phyloP scores from a whole-genome alignment of 768 basidiomycete genomes.

The Mycena rebaudengoi region DNA sequence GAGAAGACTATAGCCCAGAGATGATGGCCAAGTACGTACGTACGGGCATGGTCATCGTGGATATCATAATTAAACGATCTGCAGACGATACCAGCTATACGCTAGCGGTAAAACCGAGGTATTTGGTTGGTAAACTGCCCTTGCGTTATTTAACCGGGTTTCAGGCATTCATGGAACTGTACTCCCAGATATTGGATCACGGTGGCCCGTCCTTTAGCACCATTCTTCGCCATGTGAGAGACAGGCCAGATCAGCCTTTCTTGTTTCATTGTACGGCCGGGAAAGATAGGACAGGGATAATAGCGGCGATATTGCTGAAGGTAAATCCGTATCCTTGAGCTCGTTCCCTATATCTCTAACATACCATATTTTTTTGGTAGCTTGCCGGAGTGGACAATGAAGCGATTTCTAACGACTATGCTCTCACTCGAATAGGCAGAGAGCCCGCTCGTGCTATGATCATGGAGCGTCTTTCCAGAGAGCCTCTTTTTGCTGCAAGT shows the following conservation, averaged over 20 bases:
- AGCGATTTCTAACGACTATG: slow-evolving; percentile 75
- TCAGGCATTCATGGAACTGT: slow-evolving; percentile 80
- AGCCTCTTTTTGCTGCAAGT: slow-evolving; percentile 78
- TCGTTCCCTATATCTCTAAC: neutral
- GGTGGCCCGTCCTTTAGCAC: slow-evolving; percentile 73
- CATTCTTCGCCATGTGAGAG: slow-evolving; percentile 78
- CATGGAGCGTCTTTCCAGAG: slow-evolving; percentile 70
- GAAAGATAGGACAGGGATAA: slow-evolving; percentile 83
- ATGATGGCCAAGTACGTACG: slow-evolving; percentile 83
- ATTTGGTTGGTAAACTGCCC: neutral
- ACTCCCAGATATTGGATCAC: slow-evolving; percentile 82
- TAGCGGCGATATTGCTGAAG: slow-evolving; percentile 77
- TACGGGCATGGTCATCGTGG: slow-evolving; percentile 32
- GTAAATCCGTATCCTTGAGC: slow-evolving; percentile 43
- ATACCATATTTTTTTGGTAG: slow-evolving; percentile 43
- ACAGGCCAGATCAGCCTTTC: slow-evolving; percentile 69
- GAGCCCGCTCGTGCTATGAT: slow-evolving; percentile 80
- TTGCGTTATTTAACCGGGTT: neutral
- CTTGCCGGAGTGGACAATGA: slow-evolving; percentile 77
- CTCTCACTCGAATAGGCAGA: slow-evolving; percentile 79
- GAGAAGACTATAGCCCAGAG: slow-evolving; percentile 85
- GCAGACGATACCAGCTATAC: slow-evolving; percentile 75
- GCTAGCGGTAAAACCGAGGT: slow-evolving; percentile 85
- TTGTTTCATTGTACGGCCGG: slow-evolving; percentile 88
- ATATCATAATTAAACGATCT: slow-evolving; percentile 32